Percentiles rank a stretch among this genome's conserved stretches.
Conservation (phyloP, 1,284 basidiomycete species). For the Earliella scabrosa region DNA sequence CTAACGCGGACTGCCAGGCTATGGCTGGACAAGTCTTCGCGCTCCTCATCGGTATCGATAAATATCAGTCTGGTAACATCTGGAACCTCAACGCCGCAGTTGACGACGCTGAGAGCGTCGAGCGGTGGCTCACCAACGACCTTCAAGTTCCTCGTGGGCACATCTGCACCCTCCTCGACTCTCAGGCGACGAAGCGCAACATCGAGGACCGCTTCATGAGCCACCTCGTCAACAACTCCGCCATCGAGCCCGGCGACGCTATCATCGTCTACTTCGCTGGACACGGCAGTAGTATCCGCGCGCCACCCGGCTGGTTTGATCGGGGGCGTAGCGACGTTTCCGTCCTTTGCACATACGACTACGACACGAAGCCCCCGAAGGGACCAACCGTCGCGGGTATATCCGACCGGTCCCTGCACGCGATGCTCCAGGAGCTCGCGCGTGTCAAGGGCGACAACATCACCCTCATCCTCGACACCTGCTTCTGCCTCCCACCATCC, state of each 20-base stretch:
- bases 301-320: constrained; percentile 61
- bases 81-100: constrained; percentile 68
- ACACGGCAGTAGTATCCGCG: constrained; percentile 58
- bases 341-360: constrained; percentile 66
- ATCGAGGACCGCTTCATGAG: constrained; percentile 63
- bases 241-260: constrained; percentile 61
- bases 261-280: constrained; percentile 72
- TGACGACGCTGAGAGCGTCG: constrained; percentile 60
- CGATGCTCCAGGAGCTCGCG: constrained; percentile 59
- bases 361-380: constrained; percentile 50
- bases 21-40: constrained; percentile 60
- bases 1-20: not conserved
- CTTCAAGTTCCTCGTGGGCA: constrained; percentile 63
- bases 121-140: constrained; percentile 56
- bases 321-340: constrained; percentile 49
- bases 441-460: constrained; percentile 67
- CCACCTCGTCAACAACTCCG: constrained; percentile 62
- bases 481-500: constrained; percentile 53
- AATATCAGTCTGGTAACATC: constrained; percentile 63
- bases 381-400: constrained; percentile 48
- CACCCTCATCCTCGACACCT: constrained; percentile 66
- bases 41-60: constrained; percentile 65
- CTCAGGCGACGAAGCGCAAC: constrained; percentile 57
- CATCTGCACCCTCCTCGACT: constrained; percentile 57
- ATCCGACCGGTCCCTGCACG: constrained; percentile 64